phyloP scores from a whole-genome alignment of 257 asterid species.

The Fraxinus excelsior region DNA sequence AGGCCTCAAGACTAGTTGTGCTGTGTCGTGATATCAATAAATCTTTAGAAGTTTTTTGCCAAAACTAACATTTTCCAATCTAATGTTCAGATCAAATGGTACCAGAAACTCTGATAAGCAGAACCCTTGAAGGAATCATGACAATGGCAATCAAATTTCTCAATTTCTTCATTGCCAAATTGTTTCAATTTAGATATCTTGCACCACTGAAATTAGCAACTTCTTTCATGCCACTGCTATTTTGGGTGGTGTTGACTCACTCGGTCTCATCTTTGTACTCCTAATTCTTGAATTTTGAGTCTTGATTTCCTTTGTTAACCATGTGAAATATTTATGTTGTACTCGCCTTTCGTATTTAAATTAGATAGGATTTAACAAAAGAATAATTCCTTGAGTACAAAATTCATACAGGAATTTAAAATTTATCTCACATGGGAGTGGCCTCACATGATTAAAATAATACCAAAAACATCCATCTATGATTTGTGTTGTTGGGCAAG shows the following conservation, averaged over 20 bases:
- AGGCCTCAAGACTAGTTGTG: no score
- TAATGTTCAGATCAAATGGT: not conserved
- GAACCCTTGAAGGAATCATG: not conserved
- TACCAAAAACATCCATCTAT: no score
- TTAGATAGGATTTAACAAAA: not conserved
- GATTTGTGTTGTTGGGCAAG: no score
- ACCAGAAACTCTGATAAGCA: not conserved
- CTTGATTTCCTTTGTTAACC: not conserved
- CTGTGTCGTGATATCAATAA: not conserved
- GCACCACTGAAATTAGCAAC: conserved; percentile 16
- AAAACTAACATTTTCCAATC: not conserved
- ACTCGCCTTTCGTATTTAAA: not conserved
- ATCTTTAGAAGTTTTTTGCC: not conserved
- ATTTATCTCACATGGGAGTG: no score
- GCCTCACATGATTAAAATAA: no score
- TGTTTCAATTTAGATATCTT: conserved; percentile 18
- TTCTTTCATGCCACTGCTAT: conserved; percentile 19
- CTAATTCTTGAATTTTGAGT: not conserved
- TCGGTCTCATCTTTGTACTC: conserved; percentile 17
- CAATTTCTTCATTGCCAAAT: conserved; percentile 27
- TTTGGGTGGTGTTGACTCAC: conserved; percentile 24
- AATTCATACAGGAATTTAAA: no score
- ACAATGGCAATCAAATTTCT: conserved; percentile 22
- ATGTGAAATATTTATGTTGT: not conserved
- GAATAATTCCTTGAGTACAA: no score